Percentiles rank a stretch among this genome's conserved stretches.
phyloP scores from a whole-genome alignment of 305 asterid species.

The Fraxinus nigra region DNA sequence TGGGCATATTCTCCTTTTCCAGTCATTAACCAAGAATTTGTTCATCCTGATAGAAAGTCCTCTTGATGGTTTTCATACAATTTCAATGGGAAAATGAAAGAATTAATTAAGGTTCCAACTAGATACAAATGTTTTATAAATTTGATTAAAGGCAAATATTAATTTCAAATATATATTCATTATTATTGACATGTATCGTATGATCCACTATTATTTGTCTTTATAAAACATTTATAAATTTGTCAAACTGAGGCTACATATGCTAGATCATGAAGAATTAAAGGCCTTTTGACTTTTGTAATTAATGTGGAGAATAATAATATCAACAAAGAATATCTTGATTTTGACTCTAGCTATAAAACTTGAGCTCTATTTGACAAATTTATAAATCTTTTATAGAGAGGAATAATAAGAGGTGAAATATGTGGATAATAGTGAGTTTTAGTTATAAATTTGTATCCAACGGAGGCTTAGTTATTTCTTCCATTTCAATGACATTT shows the following conservation, averaged over 20 bases:
- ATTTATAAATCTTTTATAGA: too few species aligned
- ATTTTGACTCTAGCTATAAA: background rate
- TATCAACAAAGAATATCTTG: slow-evolving; percentile 18
- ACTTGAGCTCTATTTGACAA: background rate
- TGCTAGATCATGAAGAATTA: background rate
- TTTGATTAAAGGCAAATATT: background rate
- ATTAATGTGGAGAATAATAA: slow-evolving; percentile 1
- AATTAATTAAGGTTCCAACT: too few species aligned
- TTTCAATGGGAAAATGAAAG: too few species aligned
- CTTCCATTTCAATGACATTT: background rate
- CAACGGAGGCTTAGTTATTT: background rate
- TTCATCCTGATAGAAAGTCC: slow-evolving; percentile 11
- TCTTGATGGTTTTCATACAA: background rate
- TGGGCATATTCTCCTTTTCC: background rate
- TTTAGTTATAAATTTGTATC: background rate
- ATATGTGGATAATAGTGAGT: too few species aligned
- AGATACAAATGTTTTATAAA: too few species aligned
- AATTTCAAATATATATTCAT: too few species aligned
- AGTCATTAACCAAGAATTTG: slow-evolving; percentile 20
- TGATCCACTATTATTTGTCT: too few species aligned
- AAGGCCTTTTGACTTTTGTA: slow-evolving; percentile 1
- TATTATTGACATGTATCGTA: background rate
- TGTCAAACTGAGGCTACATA: background rate
- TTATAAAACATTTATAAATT: too few species aligned
- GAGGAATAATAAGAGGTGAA: too few species aligned